Evolutionary conservation across 2,329 filamentous ascomycete species (phyloP).

Genomic region (Pyrenophora graminea): DNA sequence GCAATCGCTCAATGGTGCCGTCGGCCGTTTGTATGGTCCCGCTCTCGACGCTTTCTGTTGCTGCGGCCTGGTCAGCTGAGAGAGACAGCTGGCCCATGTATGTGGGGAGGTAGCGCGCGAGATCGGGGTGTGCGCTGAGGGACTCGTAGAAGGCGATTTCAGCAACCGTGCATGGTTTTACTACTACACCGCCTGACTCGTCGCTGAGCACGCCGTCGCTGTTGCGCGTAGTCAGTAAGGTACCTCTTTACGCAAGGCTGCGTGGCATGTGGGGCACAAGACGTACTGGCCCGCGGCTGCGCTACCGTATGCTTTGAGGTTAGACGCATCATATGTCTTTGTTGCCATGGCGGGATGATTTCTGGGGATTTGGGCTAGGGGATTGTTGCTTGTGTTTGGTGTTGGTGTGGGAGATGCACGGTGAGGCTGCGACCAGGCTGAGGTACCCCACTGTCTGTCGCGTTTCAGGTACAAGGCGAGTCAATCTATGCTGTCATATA

Average conservation of each 20-base stretch:
- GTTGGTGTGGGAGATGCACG: slow-evolving; percentile 8
- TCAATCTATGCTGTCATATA: slow-evolving; percentile 16
- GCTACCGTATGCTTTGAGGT: slow-evolving; percentile 71
- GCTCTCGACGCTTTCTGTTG: slow-evolving; percentile 25
- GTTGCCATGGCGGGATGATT: slow-evolving; percentile 39
- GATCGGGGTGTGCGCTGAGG: slow-evolving; percentile 68
- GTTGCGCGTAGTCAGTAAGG: slow-evolving; percentile 13
- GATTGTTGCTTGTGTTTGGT: neutral
- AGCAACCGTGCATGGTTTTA: slow-evolving; percentile 86
- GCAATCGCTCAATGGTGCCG: slow-evolving; percentile 46
- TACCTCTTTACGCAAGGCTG: neutral
- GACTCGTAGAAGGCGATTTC: slow-evolving; percentile 92
- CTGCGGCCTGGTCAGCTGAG: slow-evolving; percentile 25
- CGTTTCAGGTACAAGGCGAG: slow-evolving; percentile 23
- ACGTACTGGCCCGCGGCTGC: slow-evolving; percentile 84
- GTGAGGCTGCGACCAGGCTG: slow-evolving; percentile 7
- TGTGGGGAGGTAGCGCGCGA: slow-evolving; percentile 79
- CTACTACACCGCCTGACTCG: slow-evolving; percentile 79
- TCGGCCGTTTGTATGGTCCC: slow-evolving; percentile 34
- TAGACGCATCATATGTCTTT: slow-evolving; percentile 60
- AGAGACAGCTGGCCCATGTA: slow-evolving; percentile 81
- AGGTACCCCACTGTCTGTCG: slow-evolving; percentile 4
- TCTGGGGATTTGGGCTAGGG: slow-evolving; percentile 7
- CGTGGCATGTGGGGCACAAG: slow-evolving; percentile 26
- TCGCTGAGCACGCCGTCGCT: slow-evolving; percentile 92